phyloP scores from a whole-genome alignment of 352 stramenopile species.

The Globisporangium nagaii region DNA sequence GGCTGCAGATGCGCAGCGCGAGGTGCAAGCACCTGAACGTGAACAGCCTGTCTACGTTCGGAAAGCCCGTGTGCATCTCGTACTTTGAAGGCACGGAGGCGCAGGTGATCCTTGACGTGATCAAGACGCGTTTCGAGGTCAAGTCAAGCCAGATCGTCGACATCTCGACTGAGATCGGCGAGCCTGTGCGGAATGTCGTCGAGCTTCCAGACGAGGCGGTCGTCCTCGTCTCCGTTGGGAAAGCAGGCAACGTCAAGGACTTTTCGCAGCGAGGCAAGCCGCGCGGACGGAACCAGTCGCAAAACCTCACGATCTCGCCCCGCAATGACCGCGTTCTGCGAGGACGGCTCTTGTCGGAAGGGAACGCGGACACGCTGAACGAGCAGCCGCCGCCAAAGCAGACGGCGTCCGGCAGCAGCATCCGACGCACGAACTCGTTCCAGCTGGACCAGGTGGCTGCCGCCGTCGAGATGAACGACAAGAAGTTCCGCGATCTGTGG shows the following conservation, averaged over 20 bases:
- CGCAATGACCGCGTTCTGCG: conserved; percentile 33
- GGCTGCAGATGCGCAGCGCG: conserved; percentile 30
- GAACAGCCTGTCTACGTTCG: conserved; percentile 74
- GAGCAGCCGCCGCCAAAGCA: conserved; percentile 15
- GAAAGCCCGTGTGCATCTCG: conserved; percentile 71
- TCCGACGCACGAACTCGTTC: conserved; percentile 41
- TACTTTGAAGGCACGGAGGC: conserved; percentile 77
- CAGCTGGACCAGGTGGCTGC: conserved; percentile 36
- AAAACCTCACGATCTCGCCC: conserved; percentile 19
- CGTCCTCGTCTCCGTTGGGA: conserved; percentile 73
- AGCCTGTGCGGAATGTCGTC: conserved; percentile 49
- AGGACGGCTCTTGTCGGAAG: conserved; percentile 52
- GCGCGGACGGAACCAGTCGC: conserved; percentile 8
- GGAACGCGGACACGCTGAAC: conserved; percentile 37
- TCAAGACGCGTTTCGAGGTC: conserved; percentile 77
- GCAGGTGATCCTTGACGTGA: conserved; percentile 63
- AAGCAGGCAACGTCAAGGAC: conserved; percentile 73
- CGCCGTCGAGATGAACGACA: conserved; percentile 14
- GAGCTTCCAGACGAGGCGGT: conserved; percentile 55
- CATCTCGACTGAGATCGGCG: conserved; percentile 64
- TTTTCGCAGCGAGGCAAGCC: conserved; percentile 20
- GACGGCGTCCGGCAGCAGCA: conserved; percentile 2
- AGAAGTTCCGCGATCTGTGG: conserved; percentile 73
- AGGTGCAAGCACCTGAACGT: conserved; percentile 71
- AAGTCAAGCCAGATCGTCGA: conserved; percentile 74